Percentiles rank a stretch among this genome's conserved stretches.
Evolutionary conservation across 2,329 filamentous ascomycete species (phyloP).

Genomic region (Cytospora piceae): DNA sequence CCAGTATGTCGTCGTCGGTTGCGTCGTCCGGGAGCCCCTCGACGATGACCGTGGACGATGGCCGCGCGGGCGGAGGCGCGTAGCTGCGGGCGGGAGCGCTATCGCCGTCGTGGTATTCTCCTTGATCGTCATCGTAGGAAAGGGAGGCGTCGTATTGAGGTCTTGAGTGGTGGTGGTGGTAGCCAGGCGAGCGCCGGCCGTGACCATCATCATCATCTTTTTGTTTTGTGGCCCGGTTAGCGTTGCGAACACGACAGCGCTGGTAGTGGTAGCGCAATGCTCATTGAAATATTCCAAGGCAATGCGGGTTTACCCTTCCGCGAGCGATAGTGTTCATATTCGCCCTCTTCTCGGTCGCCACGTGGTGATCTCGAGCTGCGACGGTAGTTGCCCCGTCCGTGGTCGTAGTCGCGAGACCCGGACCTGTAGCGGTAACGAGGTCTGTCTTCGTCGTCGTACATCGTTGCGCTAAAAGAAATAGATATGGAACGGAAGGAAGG

Average conservation of each 20-base stretch:
- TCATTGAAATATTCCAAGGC: conserved; percentile 23
- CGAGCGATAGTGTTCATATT: conserved; percentile 49
- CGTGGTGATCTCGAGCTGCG: conserved; percentile 31
- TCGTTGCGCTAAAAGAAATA: conserved; percentile 36
- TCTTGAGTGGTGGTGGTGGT: conserved; percentile 10
- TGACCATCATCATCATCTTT: conserved; percentile 25
- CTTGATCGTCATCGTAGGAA: conserved; percentile 29
- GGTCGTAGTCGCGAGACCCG: conserved; percentile 36
- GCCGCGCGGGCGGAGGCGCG: conserved; percentile 25
- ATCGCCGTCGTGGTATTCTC: conserved; percentile 19
- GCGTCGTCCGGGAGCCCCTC: conserved; percentile 56
- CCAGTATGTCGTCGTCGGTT: conserved; percentile 48
- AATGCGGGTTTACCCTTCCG: conserved; percentile 47
- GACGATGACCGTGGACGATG: conserved; percentile 49
- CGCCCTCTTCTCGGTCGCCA: conserved; percentile 33
- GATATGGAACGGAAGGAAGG: background rate
- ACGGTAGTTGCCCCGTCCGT: conserved; percentile 32
- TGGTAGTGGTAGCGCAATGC: conserved; percentile 9
- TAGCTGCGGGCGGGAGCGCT: conserved; percentile 16
- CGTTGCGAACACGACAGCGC: conserved; percentile 21
- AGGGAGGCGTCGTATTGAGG: conserved; percentile 25
- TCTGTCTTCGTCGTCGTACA: conserved; percentile 49
- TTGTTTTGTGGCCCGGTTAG: conserved; percentile 27
- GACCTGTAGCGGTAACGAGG: conserved; percentile 37
- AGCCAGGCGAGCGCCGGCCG: conserved; percentile 11